Conservation (phyloP, 2,329 filamentous ascomycete genomes). For the Pseudocercospora macadamiae region DNA sequence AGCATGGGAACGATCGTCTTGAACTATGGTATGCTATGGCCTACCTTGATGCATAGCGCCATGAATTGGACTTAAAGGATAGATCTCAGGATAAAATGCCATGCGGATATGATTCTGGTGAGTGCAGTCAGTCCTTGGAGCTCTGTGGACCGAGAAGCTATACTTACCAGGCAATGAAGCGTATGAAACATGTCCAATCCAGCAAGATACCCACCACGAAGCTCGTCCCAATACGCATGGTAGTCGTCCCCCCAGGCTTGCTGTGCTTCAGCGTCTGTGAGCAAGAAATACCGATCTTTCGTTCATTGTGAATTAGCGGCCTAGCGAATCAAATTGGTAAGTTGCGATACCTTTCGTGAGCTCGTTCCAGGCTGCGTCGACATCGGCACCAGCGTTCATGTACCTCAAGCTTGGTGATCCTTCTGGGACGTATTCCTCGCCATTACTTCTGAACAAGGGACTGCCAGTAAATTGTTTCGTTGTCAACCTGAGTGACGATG, state of each 20-base stretch:
- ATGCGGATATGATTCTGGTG: not conserved
- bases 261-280: constrained; percentile 25
- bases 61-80: not conserved
- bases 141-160: not conserved
- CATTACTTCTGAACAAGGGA: constrained; percentile 11
- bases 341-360: constrained; percentile 8
- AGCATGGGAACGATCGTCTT: not conserved
- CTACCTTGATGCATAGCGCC: not conserved
- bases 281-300: constrained; percentile 26
- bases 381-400: not conserved
- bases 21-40: not conserved
- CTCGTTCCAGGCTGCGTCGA: constrained; percentile 12
- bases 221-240: constrained; percentile 2
- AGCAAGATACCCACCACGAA: constrained; percentile 21
- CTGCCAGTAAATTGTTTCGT: constrained; percentile 5
- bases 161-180: constrained; percentile 17
- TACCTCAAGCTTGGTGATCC: constrained; percentile 7
- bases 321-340: no score
- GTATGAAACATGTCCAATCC: constrained; percentile 29
- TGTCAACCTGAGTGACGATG: not conserved
- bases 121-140: not conserved
- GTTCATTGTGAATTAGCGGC: not conserved
- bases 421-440: constrained; percentile 9
- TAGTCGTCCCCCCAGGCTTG: constrained; percentile 20
- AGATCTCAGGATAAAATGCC: not conserved